Evolutionary conservation across 2,329 filamentous ascomycete species (phyloP), one percentile per base, ranked within the genome.

Genomic region (Colletotrichum tanaceti): DNA sequence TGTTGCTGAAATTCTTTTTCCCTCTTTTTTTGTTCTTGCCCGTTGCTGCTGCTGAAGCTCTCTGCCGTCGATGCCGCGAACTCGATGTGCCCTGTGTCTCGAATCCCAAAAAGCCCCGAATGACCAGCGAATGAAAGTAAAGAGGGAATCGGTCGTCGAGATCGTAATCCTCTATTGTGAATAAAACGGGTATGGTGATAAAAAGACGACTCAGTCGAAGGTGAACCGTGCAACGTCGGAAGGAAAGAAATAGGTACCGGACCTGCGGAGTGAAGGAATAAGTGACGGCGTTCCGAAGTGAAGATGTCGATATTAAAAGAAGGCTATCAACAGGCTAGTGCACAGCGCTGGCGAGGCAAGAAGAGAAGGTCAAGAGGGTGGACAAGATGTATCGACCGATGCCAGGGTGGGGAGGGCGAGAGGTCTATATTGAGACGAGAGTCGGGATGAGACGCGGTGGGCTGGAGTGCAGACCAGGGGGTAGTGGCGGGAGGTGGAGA

Each of bases 261-360:
- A 85, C 86, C 85, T 79, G 85, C 82, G 78, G 78, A 74, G 73
- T 38, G 71, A 71, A 75, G 75, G 63, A 60, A 66, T 59, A 72
- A 71, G 47, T 52, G 63, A 72, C 73, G 74, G 66, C 44, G 63
- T 74, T 70, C 38, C 66, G 70, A 78, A 74, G 74, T 77, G 74
- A 75, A 77, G 73, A 71, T 75, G 79, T 75, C 79, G 81, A 83
- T 81, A 78, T 82, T 79, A 85, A 85, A 68, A 82, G 81, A 86
- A 81, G 78, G 81, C 76, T 84, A 85, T 82, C 82, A 82, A 85
- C 81, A 80, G 79, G 79, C 80, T 80, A 83, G 81, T 83, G 82
- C 81, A 80, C 82, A 83, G 82, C 81, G 80, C 80, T 81, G 78
- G 78, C 75, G 74, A 76, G 73, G 73, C 73, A 76, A 74, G 72